Evolutionary conservation across 352 stramenopile genomes (phyloP), one percentile per base, ranked within the genome.

Genomic region (Pythium biforme): DNA sequence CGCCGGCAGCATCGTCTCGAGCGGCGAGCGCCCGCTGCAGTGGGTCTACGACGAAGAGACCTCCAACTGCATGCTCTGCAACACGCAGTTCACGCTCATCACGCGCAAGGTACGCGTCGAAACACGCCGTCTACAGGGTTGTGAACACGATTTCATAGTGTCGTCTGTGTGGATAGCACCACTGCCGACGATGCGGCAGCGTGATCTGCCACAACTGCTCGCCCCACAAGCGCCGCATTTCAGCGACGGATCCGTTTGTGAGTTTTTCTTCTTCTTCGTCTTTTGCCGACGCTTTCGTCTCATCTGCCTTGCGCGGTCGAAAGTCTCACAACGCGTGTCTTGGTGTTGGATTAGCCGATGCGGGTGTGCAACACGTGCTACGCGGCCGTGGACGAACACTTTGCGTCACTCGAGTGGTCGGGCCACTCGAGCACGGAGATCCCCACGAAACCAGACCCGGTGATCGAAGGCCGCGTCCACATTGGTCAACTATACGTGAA

Each of bases 301-400:
- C 23, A 50, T 29, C n/a, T 34, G 37, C 37, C 15, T 20, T 43
- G 14, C 31, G 17, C 8, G 15, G 37, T 14, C 9, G 17, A 3
- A n/a, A 43, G 37, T 43, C 37, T 43, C 37, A 43, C 37, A 43
- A n/a, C 37, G 6, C 1, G 37, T 43, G 14, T 43, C 15, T 29
- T 45, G 25, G 26, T 57, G 22, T 55, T 17, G 49, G 14, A 50
- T 10, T 65, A 94, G 85, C 85, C 85, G 0, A 92, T 94, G 81
- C 75, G 85, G 26, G 85, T 94, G n/a, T 94, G 85, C 63, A 94
- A 94, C 64, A 79, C 83, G 43, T 94, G 85, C 64, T 94, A 94
- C 27, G 79, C 85, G 12, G 85, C 85, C 0, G 81, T 94, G 31
- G 85, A 94, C 52, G 85, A 94, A 39, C 83, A 94, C 61, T 94